Conservation (phyloP, 2,329 filamentous ascomycete genomes). For the Phaeosphaeria sp. region DNA sequence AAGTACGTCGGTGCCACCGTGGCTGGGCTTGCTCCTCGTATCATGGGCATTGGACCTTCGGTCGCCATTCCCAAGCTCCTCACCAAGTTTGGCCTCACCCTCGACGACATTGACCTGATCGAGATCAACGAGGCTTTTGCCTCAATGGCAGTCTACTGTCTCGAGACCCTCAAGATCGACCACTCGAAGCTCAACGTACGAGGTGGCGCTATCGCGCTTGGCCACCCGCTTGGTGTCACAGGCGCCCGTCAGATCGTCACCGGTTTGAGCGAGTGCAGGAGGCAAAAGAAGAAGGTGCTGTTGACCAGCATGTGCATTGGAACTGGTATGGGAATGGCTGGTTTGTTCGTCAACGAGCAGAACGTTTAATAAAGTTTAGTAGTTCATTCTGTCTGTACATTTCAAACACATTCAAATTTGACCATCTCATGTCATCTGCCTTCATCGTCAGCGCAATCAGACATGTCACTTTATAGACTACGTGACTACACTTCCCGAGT, state of each 20-base stretch:
- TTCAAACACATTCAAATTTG: not conserved
- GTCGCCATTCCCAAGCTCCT: conserved; percentile 81
- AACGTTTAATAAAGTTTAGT: conserved; percentile 14
- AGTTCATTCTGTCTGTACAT: not conserved
- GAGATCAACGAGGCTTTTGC: conserved; percentile 99
- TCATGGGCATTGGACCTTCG: conserved; percentile 93
- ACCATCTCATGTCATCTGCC: no score
- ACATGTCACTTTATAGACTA: no score
- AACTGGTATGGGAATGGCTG: conserved; percentile 71
- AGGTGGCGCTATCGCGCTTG: conserved; percentile 82
- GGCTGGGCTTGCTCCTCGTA: conserved; percentile 85
- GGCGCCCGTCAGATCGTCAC: conserved; percentile 86
- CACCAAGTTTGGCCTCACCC: conserved; percentile 74
- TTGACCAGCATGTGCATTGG: conserved; percentile 89
- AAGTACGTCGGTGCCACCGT: conserved; percentile 95
- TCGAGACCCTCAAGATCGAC: conserved; percentile 69
- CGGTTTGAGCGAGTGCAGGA: conserved; percentile 81
- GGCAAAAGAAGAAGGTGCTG: conserved; percentile 87
- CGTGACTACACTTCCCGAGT: no score
- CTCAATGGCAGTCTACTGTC: conserved; percentile 95
- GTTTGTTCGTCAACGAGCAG: conserved; percentile 70
- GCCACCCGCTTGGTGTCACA: conserved; percentile 81
- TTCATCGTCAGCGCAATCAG: no score
- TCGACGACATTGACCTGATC: conserved; percentile 85
- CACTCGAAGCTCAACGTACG: conserved; percentile 80